phyloP scores from a whole-genome alignment of 1,284 basidiomycete species.

The Farysia itapuensis region DNA sequence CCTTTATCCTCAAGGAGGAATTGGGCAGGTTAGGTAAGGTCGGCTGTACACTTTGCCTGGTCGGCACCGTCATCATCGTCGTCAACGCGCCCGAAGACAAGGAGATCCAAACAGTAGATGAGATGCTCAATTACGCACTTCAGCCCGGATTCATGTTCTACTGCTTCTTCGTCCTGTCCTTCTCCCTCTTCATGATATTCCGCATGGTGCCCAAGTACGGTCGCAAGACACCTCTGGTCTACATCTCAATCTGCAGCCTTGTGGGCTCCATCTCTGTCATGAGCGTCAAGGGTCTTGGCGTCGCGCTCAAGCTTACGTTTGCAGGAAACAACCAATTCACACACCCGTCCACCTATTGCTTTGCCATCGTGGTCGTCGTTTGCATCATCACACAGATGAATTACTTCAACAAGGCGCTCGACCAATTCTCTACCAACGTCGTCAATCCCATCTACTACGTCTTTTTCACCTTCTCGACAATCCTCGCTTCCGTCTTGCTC shows the following conservation, averaged over 20 bases:
- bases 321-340: conserved; percentile 94
- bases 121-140: conserved; percentile 84
- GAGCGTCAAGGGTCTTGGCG: conserved; percentile 94
- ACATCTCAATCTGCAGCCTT: conserved; percentile 88
- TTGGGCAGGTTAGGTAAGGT: conserved; percentile 88
- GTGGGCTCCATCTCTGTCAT: conserved; percentile 83
- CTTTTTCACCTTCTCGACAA: conserved; percentile 94
- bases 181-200: conserved; percentile 79
- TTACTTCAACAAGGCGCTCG: conserved; percentile 98
- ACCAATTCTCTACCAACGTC: conserved; percentile 95
- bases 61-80: conserved; percentile 91
- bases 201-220: conserved; percentile 83
- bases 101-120: conserved; percentile 87
- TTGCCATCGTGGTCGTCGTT: conserved; percentile 76
- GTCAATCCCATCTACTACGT: conserved; percentile 99
- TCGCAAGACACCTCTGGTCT: conserved; percentile 83
- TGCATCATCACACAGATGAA: conserved; percentile 97
- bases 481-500: conserved; percentile 89
- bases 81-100: conserved; percentile 96
- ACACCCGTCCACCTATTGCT: conserved; percentile 91
- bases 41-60: conserved; percentile 86
- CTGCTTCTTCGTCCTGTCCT: conserved; percentile 78
- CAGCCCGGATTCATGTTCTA: conserved; percentile 80
- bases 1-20: conserved; percentile 88
- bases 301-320: conserved; percentile 92